Base-by-base conservation (phyloP, 148 eudicot genomes). In the Cornus kousa region DNA sequence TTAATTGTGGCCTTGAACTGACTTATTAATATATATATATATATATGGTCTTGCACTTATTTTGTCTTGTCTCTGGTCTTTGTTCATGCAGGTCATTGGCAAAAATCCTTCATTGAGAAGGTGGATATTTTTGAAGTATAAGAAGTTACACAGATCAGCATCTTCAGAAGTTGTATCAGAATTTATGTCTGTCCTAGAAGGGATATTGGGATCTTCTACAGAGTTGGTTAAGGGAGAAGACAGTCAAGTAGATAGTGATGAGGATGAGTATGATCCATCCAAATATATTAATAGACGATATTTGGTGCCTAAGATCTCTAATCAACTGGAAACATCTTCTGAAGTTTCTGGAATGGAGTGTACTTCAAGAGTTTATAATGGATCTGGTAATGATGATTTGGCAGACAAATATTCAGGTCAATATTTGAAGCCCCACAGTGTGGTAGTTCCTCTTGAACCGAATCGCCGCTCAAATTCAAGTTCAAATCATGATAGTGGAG, bases 81-180 rank as follows among this genome's bases (percentile, higher is more conserved):
- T 79, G 13, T 37, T 81, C 59, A 57, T 86, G 82, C 90, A 97
- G 99, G 85, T 90, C 76, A 85, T 94, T 79, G 55, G 43, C 50
- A 89, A 84, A 82, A 84, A 94, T 75, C 91, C 78, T 31, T 90
- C 96, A 60, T 74, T 97, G 78, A 91, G 78, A 83, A 89, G 82
- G 37, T 94, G 91, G 96, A 70, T 94, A 70, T 85, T 89, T 67
- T 87, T 89, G 79, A 89, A 87, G 76, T 92, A 90, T 83, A 87
- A 84, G 83, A 90, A 80, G 80, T 83, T 97, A 53, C 79, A 79
- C 73, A 83, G 84, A 72, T 89, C 89, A 62, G 91, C 92, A 73
- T 83, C 92, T 64, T 71, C 97, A 77, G 87, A 88, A 81, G 84
- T 87, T 76, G 80, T 88, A 39, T 88, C 91, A 80, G 87, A 87